phyloP scores from a whole-genome alignment of 2,329 filamentous ascomycete genomes.

The Periconia sp. region DNA sequence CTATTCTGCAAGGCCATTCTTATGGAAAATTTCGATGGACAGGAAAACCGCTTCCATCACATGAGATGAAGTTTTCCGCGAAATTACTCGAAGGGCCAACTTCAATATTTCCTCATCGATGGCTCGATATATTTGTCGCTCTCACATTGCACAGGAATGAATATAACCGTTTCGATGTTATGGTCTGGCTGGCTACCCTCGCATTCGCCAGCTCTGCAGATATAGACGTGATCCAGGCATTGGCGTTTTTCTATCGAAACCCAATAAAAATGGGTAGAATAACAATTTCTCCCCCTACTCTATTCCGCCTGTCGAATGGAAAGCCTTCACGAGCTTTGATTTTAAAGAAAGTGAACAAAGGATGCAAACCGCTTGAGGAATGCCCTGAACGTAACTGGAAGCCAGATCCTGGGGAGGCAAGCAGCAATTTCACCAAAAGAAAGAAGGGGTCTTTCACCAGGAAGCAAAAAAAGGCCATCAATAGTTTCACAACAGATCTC shows the following conservation, averaged over 20 bases:
- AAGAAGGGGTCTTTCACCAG: too few relatives aligned
- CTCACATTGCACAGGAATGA: not conserved
- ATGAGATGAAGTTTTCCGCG: not conserved
- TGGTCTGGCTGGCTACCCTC: conserved; percentile 28
- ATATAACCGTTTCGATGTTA: conserved; percentile 20
- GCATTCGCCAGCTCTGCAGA: conserved; percentile 24
- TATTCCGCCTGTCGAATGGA: too few relatives aligned
- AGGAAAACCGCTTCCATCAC: not conserved
- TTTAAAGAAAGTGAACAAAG: too few relatives aligned
- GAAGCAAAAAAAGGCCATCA: too few relatives aligned
- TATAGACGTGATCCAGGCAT: conserved; percentile 22
- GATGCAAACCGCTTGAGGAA: too few relatives aligned
- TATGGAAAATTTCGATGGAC: not conserved
- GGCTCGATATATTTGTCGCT: not conserved
- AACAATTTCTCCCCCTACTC: conserved; percentile 15
- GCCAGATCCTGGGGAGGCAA: too few relatives aligned
- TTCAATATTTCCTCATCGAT: not conserved
- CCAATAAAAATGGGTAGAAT: conserved; percentile 6
- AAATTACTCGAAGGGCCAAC: not conserved
- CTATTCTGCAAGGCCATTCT: not conserved
- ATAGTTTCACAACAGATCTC: too few relatives aligned
- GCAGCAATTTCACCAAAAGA: too few relatives aligned
- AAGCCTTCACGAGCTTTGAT: too few relatives aligned
- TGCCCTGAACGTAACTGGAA: too few relatives aligned
- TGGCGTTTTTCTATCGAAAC: conserved; percentile 21